A percentile compares a stretch with the other conserved stretches of the same genome.
phyloP scores from a whole-genome alignment of 2,329 filamentous ascomycete genomes.

The Acephala macrosclerotiorum region DNA sequence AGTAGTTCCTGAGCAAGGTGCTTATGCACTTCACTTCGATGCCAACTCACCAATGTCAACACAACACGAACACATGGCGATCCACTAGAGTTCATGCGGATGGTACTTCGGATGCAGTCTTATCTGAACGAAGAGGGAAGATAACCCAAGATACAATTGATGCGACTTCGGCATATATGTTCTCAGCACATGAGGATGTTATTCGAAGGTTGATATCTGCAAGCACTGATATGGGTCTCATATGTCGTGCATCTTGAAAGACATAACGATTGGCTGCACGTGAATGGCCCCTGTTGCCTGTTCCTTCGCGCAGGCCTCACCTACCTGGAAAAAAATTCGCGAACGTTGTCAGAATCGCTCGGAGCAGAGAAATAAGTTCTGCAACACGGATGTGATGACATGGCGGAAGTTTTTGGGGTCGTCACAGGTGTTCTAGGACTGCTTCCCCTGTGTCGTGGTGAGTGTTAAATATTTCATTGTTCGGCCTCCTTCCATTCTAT shows the following conservation, averaged over 20 bases:
- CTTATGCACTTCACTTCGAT: constrained; percentile 4
- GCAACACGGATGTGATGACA: constrained; percentile 11
- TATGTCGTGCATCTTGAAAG: constrained; percentile 2
- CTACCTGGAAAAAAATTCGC: constrained; percentile 14
- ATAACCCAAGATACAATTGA: background rate
- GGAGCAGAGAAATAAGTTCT: background rate
- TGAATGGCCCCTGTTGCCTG: constrained; percentile 24
- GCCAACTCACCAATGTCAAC: constrained; percentile 5
- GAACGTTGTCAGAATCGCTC: background rate
- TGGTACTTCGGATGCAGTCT: background rate
- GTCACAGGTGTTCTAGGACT: constrained; percentile 36
- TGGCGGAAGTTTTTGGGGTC: constrained; percentile 37
- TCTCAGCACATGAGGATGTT: background rate
- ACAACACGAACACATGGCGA: background rate
- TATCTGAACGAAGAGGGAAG: background rate
- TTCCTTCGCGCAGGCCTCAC: constrained; percentile 5
- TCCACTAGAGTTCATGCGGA: constrained; percentile 4
- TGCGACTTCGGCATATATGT: constrained; percentile 3
- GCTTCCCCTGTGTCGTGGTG: constrained; percentile 38
- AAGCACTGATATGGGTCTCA: background rate
- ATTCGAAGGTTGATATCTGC: background rate
- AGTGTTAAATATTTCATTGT: constrained; percentile 15
- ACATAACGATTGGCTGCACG: constrained; percentile 24
- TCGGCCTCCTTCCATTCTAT: constrained; percentile 3
- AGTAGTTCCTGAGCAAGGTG: background rate